Base-by-base conservation (phyloP, 2,329 filamentous ascomycete species). In the Penicillium sp. region DNA sequence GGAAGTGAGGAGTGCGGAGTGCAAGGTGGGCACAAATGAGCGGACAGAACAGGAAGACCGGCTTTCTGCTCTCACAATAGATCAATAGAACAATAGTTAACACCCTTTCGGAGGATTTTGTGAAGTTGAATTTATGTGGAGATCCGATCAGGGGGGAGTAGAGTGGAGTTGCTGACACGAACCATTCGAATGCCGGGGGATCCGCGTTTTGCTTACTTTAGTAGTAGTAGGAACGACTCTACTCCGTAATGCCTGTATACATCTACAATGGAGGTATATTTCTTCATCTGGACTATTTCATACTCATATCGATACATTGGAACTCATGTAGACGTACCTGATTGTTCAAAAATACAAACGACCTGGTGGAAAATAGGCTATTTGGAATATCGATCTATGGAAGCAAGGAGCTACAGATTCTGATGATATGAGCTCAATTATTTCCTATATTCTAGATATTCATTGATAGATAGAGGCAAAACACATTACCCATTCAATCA, bases 71-170 rank as follows among this genome's bases (percentile, higher is more conserved):
- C 36, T 10, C n/a, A 44, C 22, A 38, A 16, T n/a, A 4, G 4
- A 22, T 34, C 28, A 28, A 30, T 44, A n/a, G n/a, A n/a, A 22
- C 19, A 22, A 22, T 22, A 22, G 19, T 5, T 22, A 22, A 6
- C 4, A 25, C 22, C 22, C 22, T 25, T 3, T 25, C 47, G 47
- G 47, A 50, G 33, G 47, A 46, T 50, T 50, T 46, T 46, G 35
- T 50, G 46, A 49, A 49, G 46, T 35, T 39, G 41, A 33, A 49
- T 45, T 50, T 45, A 29, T 37, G 46, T 50, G 47, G 47, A 50
- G 35, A 50, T 49, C 35, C 2, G 46, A 49, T 49, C 46, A 49
- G 46, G 47, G 39, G 39, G 34, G 27, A 25, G 29, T 28, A n/a
- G 16, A 49, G 40, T 34, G 38, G 40, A 47, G 25, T 37, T 37